Evolutionary conservation across 2,329 filamentous ascomycete genomes (phyloP), one percentile per base, ranked within the genome.

Genomic region (Pseudopyricularia javanii): DNA sequence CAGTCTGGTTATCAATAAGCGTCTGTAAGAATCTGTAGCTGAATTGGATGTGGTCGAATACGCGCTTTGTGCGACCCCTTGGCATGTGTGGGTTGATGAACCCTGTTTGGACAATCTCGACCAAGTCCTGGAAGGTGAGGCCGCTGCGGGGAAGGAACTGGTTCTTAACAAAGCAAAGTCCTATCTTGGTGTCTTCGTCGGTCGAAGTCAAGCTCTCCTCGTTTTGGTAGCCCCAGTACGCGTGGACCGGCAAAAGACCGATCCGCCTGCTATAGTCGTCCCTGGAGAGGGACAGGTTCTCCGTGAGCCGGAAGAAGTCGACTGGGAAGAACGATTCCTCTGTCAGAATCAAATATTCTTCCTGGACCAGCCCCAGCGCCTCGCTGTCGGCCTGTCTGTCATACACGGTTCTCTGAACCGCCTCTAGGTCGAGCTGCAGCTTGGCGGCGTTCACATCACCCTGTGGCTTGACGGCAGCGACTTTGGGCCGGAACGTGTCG

Each of bases 131-230:
- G 45, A 6, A 47, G n/a, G 45, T 26, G 22, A 47, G 17, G n/a
- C 45, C 45, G 45, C 45, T 47, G n/a, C 45, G n/a, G n/a, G 45
- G 45, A 4, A 47, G 45, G 45, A 47, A 26, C 45, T 47, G 45
- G 5, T 26, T 9, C 22, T 47, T 47, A 7, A 47, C 45, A 15
- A 47, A 47, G 11, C 24, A 24, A 9, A 47, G 45, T 24, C 45
- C 45, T 9, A 24, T 22, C 22, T 11, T 20, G 11, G 45, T 26
- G n/a, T 14, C 45, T 7, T 47, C 45, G 22, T 47, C 45, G 11
- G 45, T 26, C 45, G 45, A 47, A 15, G 7, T 8, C n/a, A 47
- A 20, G 7, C 11, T 24, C n/a, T 22, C 22, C 8, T 22, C n/a
- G 45, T 15, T 24, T 7, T 9, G 14, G 22, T 47, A 47, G 7